Conservation (phyloP, 2,329 filamentous ascomycete genomes). For the Fonsecaea pedrosoi region DNA sequence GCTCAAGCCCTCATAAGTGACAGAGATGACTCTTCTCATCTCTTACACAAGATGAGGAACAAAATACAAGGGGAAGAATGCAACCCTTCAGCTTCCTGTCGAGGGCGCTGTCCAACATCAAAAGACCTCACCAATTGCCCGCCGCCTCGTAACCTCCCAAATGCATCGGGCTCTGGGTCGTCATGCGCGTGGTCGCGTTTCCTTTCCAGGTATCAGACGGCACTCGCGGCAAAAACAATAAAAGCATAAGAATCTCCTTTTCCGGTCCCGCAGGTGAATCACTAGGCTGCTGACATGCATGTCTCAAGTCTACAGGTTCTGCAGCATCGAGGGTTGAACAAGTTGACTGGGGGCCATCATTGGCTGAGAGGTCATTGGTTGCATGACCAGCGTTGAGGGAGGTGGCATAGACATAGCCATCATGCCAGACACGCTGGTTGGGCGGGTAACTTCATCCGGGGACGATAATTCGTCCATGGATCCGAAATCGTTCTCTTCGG, state of each 20-base stretch:
- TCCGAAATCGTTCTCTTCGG: constrained; percentile 83
- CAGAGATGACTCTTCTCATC: neutral
- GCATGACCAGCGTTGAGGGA: constrained; percentile 38
- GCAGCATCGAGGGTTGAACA: constrained; percentile 41
- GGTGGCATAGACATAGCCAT: constrained; percentile 39
- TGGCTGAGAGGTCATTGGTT: constrained; percentile 36
- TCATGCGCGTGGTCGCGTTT: constrained; percentile 19
- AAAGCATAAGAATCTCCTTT: constrained; percentile 24
- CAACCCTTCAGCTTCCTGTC: neutral
- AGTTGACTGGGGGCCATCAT: constrained; percentile 40
- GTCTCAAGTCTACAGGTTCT: constrained; percentile 34
- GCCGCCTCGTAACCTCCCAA: constrained; percentile 6
- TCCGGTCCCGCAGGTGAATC: constrained; percentile 24
- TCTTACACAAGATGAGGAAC: neutral
- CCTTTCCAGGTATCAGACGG: constrained; percentile 15
- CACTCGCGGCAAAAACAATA: constrained; percentile 2
- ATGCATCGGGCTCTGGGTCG: constrained; percentile 25
- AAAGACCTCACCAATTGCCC: constrained; percentile 4
- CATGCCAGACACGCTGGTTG: constrained; percentile 32
- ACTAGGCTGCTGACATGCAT: constrained; percentile 30
- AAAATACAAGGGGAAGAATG: constrained; percentile 14
- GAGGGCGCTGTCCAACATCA: constrained; percentile 4
- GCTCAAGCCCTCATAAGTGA: constrained; percentile 8
- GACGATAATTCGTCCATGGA: constrained; percentile 81
- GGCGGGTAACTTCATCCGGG: constrained; percentile 43